Conservation (phyloP, 192 early-diverging fungal species). For the Phlyctochytrium arcticum region DNA sequence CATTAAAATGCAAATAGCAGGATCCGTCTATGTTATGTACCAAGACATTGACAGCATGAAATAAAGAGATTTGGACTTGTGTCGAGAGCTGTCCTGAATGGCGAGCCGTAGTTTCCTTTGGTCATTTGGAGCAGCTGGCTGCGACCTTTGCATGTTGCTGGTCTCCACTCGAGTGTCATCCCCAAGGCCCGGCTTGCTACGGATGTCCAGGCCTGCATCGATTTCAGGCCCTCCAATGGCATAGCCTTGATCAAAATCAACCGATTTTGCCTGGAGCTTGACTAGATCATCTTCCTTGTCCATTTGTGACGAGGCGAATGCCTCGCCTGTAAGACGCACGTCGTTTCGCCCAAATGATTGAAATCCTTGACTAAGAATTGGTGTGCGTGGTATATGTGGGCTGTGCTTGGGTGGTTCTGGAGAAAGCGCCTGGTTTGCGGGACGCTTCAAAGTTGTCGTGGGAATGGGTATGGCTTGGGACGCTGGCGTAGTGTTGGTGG, state of each 20-base stretch:
- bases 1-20: background rate
- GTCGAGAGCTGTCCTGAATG: background rate
- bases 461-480: constrained; percentile 12
- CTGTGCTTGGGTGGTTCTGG: constrained; percentile 18
- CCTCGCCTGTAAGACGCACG: no score
- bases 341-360: constrained; percentile 4
- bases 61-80: background rate
- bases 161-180: no score
- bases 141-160: background rate
- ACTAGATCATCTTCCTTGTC: no score
- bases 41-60: constrained; percentile 1
- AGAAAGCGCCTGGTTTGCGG: constrained; percentile 21
- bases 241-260: no score
- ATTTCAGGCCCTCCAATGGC: no score
- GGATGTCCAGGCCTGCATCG: no score
- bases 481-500: no score
- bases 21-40: background rate
- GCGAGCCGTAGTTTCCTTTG: background rate
- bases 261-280: no score
- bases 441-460: constrained; percentile 8
- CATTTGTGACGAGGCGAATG: no score
- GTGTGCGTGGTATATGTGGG: constrained; percentile 22
- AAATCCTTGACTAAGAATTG: constrained; percentile 9
- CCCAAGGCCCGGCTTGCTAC: no score
- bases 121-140: background rate